These are phyloP conservation scores for Striga asiatica DNA, from an alignment of 257 asterid species.

Conservation along the genomic window DNA sequence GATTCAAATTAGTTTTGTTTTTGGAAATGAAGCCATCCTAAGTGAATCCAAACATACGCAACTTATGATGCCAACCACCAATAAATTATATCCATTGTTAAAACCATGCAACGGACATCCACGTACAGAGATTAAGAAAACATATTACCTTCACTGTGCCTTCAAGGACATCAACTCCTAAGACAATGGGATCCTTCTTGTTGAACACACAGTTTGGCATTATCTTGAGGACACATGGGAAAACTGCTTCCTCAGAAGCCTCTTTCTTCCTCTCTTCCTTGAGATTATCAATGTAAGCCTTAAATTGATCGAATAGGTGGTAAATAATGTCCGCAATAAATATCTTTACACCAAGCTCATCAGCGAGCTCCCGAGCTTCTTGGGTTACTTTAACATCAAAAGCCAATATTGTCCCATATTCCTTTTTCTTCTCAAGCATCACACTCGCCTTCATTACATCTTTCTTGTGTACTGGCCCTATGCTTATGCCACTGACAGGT, in stretches of 20 bases:
- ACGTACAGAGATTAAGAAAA: neutral
- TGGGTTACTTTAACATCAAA: conserved; percentile 88
- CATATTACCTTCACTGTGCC: conserved; percentile 68
- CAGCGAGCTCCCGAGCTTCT: conserved; percentile 90
- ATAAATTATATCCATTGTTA: no score
- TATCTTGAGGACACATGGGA: conserved; percentile 90
- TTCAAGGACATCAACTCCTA: conserved; percentile 84
- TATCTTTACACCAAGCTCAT: conserved; percentile 77
- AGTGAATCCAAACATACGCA: no score
- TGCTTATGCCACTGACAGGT: conserved; percentile 96
- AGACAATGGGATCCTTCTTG: conserved; percentile 92
- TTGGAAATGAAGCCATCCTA: no score
- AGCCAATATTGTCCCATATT: conserved; percentile 83
- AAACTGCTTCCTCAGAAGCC: conserved; percentile 89
- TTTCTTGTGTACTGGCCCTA: conserved; percentile 89
- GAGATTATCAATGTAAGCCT: conserved; percentile 83
- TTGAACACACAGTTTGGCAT: conserved; percentile 74
- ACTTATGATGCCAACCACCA: no score
- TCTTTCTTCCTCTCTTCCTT: conserved; percentile 93
- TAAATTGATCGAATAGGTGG: conserved; percentile 87
- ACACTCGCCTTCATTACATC: conserved; percentile 97
- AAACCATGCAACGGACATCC: no score
- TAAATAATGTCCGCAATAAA: conserved; percentile 83
- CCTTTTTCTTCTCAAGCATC: conserved; percentile 97
- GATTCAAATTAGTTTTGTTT: neutral